Evolutionary conservation across 805 yeast species (phyloP).

Genomic region (Zygosaccharomyces kombuchaensis): DNA sequence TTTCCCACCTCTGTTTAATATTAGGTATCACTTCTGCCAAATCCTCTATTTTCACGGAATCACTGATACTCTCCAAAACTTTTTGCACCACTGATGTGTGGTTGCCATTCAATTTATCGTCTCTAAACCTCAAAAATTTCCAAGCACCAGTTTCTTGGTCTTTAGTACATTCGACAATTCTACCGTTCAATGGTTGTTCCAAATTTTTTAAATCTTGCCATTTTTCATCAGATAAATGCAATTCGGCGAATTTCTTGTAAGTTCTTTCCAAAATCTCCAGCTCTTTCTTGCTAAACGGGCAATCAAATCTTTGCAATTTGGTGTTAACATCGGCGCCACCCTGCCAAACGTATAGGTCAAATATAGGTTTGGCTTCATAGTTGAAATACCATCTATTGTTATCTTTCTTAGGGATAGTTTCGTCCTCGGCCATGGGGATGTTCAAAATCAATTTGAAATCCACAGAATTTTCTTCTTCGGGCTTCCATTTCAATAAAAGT

Average conservation of each 20-base stretch:
- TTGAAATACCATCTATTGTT: slow-evolving; percentile 69
- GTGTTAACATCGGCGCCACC: slow-evolving; percentile 46
- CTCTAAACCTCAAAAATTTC: slow-evolving; percentile 85
- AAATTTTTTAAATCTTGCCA: slow-evolving; percentile 72
- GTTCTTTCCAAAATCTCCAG: slow-evolving; percentile 36
- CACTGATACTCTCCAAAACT: slow-evolving; percentile 78
- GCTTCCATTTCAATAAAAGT: slow-evolving; percentile 91
- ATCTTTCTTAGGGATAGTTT: slow-evolving; percentile 45
- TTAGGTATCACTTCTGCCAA: slow-evolving; percentile 51
- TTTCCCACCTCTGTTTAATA: slow-evolving; percentile 60
- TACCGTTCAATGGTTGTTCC: slow-evolving; percentile 79
- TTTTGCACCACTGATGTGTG: slow-evolving; percentile 76
- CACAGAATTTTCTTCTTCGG: slow-evolving; percentile 89
- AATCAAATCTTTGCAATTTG: slow-evolving; percentile 28
- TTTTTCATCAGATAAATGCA: slow-evolving; percentile 61
- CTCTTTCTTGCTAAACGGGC: slow-evolving; percentile 33
- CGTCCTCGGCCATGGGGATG: slow-evolving; percentile 34
- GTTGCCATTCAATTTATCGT: slow-evolving; percentile 87
- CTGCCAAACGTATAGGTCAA: slow-evolving; percentile 71
- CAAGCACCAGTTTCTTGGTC: slow-evolving; percentile 61
- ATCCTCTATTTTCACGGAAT: slow-evolving; percentile 79
- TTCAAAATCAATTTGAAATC: slow-evolving; percentile 69
- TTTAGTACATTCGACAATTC: slow-evolving; percentile 81
- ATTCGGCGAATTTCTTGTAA: slow-evolving; percentile 63
- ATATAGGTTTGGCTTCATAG: slow-evolving; percentile 73